Conservation (phyloP, 495 filamentous ascomycete species). For the Aspergillus panamensis region DNA sequence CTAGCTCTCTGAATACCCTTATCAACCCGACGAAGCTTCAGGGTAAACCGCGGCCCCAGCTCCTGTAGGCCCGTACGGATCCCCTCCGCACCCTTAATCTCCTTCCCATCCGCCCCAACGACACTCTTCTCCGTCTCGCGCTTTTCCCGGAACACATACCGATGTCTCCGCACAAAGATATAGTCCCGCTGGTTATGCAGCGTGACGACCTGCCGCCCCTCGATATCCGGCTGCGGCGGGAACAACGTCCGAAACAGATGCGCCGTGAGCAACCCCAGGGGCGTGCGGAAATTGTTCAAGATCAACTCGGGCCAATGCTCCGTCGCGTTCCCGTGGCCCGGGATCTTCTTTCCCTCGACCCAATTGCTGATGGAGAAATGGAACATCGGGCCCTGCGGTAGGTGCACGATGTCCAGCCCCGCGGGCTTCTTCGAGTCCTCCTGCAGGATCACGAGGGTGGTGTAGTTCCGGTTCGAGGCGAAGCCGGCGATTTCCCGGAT, state of each 20-base stretch:
- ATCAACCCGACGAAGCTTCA: slow-evolving; percentile 88
- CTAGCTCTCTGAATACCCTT: slow-evolving; percentile 77
- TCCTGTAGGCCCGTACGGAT: slow-evolving; percentile 84
- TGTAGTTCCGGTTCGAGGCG: slow-evolving; percentile 75
- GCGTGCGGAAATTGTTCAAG: slow-evolving; percentile 92
- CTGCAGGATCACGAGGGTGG: slow-evolving; percentile 72
- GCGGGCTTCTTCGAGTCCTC: slow-evolving; percentile 80
- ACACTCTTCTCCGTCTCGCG: slow-evolving; percentile 80
- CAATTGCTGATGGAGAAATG: slow-evolving; percentile 83
- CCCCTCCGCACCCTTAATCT: slow-evolving; percentile 73
- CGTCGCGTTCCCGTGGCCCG: slow-evolving; percentile 84
- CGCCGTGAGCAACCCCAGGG: slow-evolving; percentile 84
- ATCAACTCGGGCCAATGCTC: slow-evolving; percentile 90
- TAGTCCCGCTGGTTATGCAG: slow-evolving; percentile 96
- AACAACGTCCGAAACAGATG: slow-evolving; percentile 81
- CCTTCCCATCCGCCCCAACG: slow-evolving; percentile 80
- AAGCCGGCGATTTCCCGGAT: slow-evolving; percentile 86
- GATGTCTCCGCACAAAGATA: slow-evolving; percentile 84
- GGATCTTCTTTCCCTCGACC: slow-evolving; percentile 76
- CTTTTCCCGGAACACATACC: slow-evolving; percentile 91
- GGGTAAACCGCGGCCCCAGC: slow-evolving; percentile 76
- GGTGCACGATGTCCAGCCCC: slow-evolving; percentile 74
- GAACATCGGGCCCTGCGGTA: slow-evolving; percentile 83
- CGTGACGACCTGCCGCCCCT: slow-evolving; percentile 83
- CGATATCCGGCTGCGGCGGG: slow-evolving; percentile 75